phyloP scores from a whole-genome alignment of 1,139 yeast species.

The Hemisphaericaspora xylofermentans region DNA sequence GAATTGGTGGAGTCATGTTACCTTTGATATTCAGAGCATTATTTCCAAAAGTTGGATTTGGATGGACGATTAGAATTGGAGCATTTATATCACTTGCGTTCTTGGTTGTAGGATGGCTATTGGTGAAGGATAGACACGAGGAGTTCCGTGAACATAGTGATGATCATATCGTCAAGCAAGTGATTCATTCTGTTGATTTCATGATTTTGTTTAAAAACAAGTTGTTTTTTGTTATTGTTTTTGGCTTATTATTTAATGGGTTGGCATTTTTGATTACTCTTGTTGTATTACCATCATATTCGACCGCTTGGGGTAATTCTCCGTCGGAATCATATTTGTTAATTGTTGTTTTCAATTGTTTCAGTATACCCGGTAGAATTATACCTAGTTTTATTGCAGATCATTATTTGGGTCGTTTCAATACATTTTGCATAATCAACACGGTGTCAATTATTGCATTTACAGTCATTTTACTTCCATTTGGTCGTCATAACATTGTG shows the following conservation, averaged over 20 bases:
- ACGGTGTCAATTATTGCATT: conserved; percentile 21
- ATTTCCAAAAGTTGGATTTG: conserved; percentile 31
- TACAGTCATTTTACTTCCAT: conserved; percentile 28
- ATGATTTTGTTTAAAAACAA: conserved; percentile 23
- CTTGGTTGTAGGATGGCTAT: conserved; percentile 15
- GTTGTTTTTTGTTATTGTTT: conserved; percentile 26
- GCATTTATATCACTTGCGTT: conserved; percentile 23
- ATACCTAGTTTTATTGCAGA: conserved; percentile 33
- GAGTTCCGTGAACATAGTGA: conserved; percentile 16
- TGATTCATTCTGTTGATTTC: conserved; percentile 27
- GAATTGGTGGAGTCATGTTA: conserved; percentile 28
- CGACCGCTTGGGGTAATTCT: conserved; percentile 26
- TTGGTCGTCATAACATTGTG: conserved; percentile 23
- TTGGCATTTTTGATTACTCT: conserved; percentile 26
- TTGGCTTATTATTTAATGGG: conserved; percentile 33
- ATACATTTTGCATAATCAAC: conserved; percentile 24
- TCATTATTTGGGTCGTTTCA: conserved; percentile 28
- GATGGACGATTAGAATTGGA: conserved; percentile 29
- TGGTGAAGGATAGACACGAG: conserved; percentile 23
- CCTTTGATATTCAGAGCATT: conserved; percentile 31
- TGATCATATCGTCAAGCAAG: conserved; percentile 13
- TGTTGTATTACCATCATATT: conserved; percentile 30
- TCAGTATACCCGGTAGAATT: conserved; percentile 30
- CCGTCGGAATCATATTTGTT: conserved; percentile 23
- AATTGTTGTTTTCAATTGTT: conserved; percentile 28